phyloP scores from a whole-genome alignment of 176 grass and related monocot species.

The Thalia dealbata region DNA sequence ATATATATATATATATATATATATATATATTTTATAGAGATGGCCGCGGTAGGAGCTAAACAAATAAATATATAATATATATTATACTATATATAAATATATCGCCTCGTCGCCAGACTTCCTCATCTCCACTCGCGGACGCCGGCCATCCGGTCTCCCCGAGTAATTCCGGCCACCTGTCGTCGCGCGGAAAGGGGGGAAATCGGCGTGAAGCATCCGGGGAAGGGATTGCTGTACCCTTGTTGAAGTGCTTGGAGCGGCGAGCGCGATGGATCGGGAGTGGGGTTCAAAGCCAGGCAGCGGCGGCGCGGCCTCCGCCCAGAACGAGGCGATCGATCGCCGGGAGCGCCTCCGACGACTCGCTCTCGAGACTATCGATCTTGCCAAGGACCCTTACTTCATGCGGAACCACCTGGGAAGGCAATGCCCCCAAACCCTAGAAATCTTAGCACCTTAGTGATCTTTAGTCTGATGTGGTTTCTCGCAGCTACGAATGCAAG shows the following conservation, averaged over 20 bases:
- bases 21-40: too few relatives aligned
- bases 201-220: too few relatives aligned
- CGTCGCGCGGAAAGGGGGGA: too few relatives aligned
- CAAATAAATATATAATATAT: too few relatives aligned
- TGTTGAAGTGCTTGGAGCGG: background rate
- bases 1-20: too few relatives aligned
- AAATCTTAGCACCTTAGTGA: constrained; percentile 26
- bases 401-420: constrained; percentile 99
- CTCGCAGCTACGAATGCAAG: constrained; percentile 80
- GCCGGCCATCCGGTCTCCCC: too few relatives aligned
- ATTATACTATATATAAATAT: too few relatives aligned
- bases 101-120: too few relatives aligned
- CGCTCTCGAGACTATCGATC: constrained; percentile 94
- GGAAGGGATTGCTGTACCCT: too few relatives aligned
- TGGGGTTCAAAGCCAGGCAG: constrained; percentile 94
- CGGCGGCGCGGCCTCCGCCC: constrained; percentile 74
- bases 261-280: constrained; percentile 58
- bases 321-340: constrained; percentile 97
- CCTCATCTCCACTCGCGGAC: too few relatives aligned
- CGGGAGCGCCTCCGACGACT: constrained; percentile 86
- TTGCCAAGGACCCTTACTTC: constrained; percentile 98
- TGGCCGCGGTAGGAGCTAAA: too few relatives aligned
- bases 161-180: too few relatives aligned
- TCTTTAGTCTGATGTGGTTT: constrained; percentile 4
- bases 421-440: constrained; percentile 23